These are phyloP conservation scores for Boletus tylopilopsis DNA, from an alignment of 768 basidiomycete genomes.

Conservation along the genomic window DNA sequence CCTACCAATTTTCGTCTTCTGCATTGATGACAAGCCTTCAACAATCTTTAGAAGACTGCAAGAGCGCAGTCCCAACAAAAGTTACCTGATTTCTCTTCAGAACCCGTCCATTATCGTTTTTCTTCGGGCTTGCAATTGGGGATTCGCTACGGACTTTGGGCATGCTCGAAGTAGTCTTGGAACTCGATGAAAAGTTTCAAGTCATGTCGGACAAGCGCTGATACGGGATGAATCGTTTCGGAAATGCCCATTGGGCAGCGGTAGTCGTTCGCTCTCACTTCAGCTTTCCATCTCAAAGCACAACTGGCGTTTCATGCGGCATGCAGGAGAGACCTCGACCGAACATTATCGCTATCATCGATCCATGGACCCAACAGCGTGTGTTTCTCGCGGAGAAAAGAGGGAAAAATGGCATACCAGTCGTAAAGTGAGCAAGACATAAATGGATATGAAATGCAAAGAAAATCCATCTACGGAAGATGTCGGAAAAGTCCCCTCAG, in stretches of 20 bases:
- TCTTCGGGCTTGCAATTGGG: not conserved
- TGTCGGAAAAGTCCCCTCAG: constrained; percentile 15
- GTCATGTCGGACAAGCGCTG: no score
- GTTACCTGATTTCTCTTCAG: constrained; percentile 27
- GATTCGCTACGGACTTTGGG: constrained; percentile 32
- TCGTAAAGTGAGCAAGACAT: constrained; percentile 68
- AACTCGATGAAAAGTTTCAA: not conserved
- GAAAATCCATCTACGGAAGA: constrained; percentile 33
- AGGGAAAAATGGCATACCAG: constrained; percentile 46
- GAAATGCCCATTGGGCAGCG: no score
- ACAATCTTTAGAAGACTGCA: not conserved
- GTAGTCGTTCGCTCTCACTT: no score
- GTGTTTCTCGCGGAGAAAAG: constrained; percentile 25
- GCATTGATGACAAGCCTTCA: constrained; percentile 51
- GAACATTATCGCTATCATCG: no score
- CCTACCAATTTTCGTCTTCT: constrained; percentile 70
- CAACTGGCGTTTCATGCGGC: no score
- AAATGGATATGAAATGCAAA: constrained; percentile 59
- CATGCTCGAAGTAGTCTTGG: constrained; percentile 27
- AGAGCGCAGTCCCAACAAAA: not conserved
- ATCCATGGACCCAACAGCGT: no score
- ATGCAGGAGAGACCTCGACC: no score
- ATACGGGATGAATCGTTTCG: no score
- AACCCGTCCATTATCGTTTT: not conserved
- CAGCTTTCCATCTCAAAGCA: no score